Percentiles rank a stretch among this genome's conserved stretches.
Evolutionary conservation across 75 land plant species (phyloP).

Genomic region (Sequoia sempervirens): DNA sequence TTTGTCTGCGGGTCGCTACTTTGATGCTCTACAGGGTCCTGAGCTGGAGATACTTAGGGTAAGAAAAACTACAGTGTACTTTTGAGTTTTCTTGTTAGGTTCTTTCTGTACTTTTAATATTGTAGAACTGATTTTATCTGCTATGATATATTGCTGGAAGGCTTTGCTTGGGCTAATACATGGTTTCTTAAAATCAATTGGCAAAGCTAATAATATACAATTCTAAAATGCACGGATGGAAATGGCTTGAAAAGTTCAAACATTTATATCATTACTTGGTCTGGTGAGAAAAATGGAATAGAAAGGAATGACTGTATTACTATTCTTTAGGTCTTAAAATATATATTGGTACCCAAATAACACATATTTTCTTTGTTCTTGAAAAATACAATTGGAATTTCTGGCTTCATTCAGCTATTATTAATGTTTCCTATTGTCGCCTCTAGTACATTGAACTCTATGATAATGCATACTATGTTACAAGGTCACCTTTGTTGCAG

Average conservation of each 20-base stretch:
- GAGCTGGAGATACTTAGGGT: slow-evolving; percentile 76
- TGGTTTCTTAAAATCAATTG: neutral
- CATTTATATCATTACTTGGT: neutral
- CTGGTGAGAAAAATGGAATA: neutral
- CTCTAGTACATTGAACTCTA: neutral
- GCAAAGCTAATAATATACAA: neutral
- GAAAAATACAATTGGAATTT: neutral
- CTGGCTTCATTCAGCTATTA: neutral
- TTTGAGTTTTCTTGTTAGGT: neutral
- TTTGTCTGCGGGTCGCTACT: slow-evolving; percentile 59
- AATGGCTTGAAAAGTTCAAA: neutral
- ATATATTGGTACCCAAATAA: neutral
- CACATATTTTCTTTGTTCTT: neutral
- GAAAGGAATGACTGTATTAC: neutral
- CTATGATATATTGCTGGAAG: neutral
- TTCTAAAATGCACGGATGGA: neutral
- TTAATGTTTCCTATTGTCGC: neutral
- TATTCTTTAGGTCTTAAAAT: neutral
- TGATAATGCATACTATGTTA: neutral
- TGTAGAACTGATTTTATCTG: neutral
- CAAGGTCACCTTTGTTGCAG: neutral
- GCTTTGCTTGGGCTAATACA: neutral
- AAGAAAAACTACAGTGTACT: neutral
- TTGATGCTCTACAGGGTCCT: slow-evolving; percentile 82
- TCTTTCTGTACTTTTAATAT: neutral